These are phyloP conservation scores for Boletus pseudopeckii DNA, from an alignment of 768 basidiomycete species.

Conservation along the genomic window DNA sequence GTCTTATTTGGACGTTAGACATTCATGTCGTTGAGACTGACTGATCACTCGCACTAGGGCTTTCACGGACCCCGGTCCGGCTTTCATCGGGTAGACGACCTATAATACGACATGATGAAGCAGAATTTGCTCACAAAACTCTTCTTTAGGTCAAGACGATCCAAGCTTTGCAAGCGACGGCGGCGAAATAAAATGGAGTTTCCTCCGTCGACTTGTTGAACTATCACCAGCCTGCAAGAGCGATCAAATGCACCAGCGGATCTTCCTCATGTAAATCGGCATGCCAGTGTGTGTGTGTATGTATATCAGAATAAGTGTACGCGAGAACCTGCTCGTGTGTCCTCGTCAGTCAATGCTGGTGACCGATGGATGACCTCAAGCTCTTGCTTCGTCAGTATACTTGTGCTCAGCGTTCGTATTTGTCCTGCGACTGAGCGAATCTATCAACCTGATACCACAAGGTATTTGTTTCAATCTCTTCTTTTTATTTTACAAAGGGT, in stretches of 20 bases:
- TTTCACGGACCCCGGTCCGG: too few species aligned
- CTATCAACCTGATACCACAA: neutral
- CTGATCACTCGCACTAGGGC: slow-evolving; percentile 8
- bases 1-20: too few species aligned
- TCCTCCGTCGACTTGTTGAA: neutral
- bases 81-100: slow-evolving; percentile 26
- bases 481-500: too few species aligned
- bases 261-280: neutral
- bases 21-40: neutral
- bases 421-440: neutral
- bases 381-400: neutral
- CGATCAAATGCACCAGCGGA: neutral
- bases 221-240: neutral
- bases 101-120: neutral
- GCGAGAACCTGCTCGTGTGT: too few species aligned
- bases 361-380: neutral
- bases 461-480: too few species aligned
- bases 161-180: slow-evolving; percentile 4
- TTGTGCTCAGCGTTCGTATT: too few species aligned
- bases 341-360: neutral
- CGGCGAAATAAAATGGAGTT: neutral
- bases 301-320: too few species aligned
- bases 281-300: neutral
- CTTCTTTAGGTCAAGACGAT: slow-evolving; percentile 8
- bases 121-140: neutral